Evolutionary conservation across 208 protist species (phyloP), one percentile per base, ranked within the genome.

Genomic region (Crithidia mellificae): DNA sequence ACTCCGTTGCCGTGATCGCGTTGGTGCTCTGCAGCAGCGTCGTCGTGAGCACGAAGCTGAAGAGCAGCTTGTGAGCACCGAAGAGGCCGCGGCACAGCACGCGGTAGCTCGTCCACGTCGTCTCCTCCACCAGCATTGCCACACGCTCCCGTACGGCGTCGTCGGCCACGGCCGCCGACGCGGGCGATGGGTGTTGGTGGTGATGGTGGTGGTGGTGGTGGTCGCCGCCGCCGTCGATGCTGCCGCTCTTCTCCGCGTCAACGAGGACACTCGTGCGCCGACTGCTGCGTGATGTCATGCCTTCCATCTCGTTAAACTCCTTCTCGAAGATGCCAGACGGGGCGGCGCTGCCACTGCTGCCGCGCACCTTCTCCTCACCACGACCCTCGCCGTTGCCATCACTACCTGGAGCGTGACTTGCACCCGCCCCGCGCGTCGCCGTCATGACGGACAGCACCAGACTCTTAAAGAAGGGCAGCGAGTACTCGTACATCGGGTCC

Each of bases 81-180:
- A 98, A 98, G 27, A 98, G 88, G n/a, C 94, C 96, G 38, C 96
- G 89, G 85, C 96, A 98, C 32, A 98, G 83, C 27, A 90, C 95
- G 51, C 78, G 81, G 74, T 95, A 98, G 34, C 92, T 91, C 61
- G 91, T 78, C 66, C 82, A 82, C 39, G 92, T 97, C 29, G 93
- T 74, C 56, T 86, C 88, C 62, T 81, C 78, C 27, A 90, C 79
- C 9, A 97, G 80, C 69, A 93, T 77, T 56, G 63, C 39, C 54
- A 97, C 85, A 22, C 83, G 82, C 22, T 77, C 68, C 39, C 87
- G 68, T 30, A 96, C 84, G 25, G 67, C 72, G 0, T 70, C 69
- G 47, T 72, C 63, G 0, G 72, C 43, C 19, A 61, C 15, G 17
- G 44, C 69, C 22, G 25, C 56, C 73, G 43, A 22, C 62, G n/a